Percentiles rank a stretch among this genome's conserved stretches.
Conservation (phyloP, 164 flowering plant species). For the Vitis labrusca region DNA sequence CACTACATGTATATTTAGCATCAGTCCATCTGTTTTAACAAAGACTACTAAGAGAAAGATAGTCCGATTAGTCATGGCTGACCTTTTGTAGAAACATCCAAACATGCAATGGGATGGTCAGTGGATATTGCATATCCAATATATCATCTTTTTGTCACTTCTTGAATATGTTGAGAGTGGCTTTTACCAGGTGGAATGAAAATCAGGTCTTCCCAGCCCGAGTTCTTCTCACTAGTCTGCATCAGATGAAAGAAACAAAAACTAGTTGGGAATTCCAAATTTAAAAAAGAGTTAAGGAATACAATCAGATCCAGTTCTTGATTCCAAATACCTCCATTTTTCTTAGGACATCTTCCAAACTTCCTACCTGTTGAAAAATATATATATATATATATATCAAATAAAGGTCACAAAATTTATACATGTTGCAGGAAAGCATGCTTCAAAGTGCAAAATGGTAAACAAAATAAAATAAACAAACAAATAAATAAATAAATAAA, state of each 20-base stretch:
- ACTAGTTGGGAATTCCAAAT: background rate
- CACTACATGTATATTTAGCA: too few species aligned
- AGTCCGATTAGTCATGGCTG: background rate
- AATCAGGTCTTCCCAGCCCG: conserved; percentile 94
- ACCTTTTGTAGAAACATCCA: conserved; percentile 21
- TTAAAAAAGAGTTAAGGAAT: background rate
- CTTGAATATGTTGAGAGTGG: conserved; percentile 73
- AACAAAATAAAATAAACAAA: background rate
- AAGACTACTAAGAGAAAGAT: background rate
- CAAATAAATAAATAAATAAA: background rate
- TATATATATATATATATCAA: background rate
- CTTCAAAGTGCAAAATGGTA: background rate
- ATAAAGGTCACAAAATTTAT: background rate
- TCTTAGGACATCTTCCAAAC: conserved; percentile 88
- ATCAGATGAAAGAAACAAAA: conserved; percentile 4
- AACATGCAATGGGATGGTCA: conserved; percentile 7
- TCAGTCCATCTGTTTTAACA: too few species aligned
- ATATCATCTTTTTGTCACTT: conserved; percentile 54
- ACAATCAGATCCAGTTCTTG: background rate
- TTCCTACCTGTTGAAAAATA: conserved; percentile 66
- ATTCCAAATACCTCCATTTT: conserved; percentile 78
- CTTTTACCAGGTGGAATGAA: conserved; percentile 97
- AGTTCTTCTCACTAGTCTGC: conserved; percentile 77
- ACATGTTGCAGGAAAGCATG: too few species aligned
- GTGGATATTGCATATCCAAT: background rate